A percentile compares a stretch with the other conserved stretches of the same genome.
These are phyloP conservation scores for Pseudocercospora eumusae DNA, from an alignment of 2,329 filamentous ascomycete genomes.

Conservation along the genomic window DNA sequence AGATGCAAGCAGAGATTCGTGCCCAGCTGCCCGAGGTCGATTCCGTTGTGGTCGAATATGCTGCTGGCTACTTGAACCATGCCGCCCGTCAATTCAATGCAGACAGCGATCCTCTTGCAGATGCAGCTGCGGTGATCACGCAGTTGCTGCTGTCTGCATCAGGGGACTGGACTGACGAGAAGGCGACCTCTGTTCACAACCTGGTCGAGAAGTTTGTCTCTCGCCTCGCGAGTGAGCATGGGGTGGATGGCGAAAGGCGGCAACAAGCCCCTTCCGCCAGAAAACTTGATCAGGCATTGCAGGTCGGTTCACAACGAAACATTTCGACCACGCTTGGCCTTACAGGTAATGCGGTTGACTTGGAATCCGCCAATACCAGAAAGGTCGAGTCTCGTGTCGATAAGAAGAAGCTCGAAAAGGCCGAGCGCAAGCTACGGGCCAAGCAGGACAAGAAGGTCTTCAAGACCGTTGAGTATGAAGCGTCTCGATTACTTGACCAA, in stretches of 20 bases:
- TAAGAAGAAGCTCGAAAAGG: conserved; percentile 98
- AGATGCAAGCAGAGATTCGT: conserved; percentile 43
- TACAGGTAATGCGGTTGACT: conserved; percentile 78
- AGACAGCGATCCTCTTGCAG: conserved; percentile 76
- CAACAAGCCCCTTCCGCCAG: conserved; percentile 75
- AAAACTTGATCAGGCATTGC: conserved; percentile 89
- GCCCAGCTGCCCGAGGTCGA: conserved; percentile 41
- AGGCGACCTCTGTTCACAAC: conserved; percentile 75
- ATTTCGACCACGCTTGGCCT: conserved; percentile 95
- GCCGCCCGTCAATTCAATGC: conserved; percentile 80
- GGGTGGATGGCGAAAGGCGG: conserved; percentile 63
- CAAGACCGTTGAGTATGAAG: conserved; percentile 98
- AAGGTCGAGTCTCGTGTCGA: conserved; percentile 98
- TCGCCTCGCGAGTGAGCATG: conserved; percentile 73
- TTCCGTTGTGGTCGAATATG: conserved; percentile 43
- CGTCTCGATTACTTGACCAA: conserved; percentile 82
- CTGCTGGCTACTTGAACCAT: conserved; percentile 87
- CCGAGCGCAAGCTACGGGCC: conserved; percentile 92
- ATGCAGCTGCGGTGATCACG: conserved; percentile 82
- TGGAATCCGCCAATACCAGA: conserved; percentile 87
- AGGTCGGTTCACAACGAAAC: conserved; percentile 90
- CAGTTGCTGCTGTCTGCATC: conserved; percentile 91
- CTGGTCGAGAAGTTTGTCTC: conserved; percentile 89
- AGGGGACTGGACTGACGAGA: conserved; percentile 70
- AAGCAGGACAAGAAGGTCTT: conserved; percentile 98